Base-by-base conservation (phyloP, 495 filamentous ascomycete genomes). In the Tuber indicum region DNA sequence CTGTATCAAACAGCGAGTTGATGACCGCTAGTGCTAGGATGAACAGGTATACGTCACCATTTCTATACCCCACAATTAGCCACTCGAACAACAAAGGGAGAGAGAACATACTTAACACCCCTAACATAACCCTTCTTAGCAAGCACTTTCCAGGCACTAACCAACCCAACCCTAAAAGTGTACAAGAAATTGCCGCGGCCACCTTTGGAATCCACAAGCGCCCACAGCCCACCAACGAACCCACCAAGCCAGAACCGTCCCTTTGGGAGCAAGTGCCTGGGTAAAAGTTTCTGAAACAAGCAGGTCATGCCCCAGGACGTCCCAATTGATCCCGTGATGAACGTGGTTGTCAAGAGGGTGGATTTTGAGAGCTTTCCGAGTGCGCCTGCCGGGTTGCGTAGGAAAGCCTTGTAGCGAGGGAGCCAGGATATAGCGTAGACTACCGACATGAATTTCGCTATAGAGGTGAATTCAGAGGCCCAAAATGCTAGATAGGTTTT, bases 181-280 rank as follows among this genome's bases (percentile, higher is more conserved):
- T 94, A 93, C 78, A 97, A 77, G 84, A 92, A 92, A 74, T 90
- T 89, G 6, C 85, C 85, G 12, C 91, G 82, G 58, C 91, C 92
- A 71, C 89, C 86, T 23, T 86, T 85, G 41, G 89, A 85, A 78
- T 92, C 88, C 19, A 97, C 84, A 82, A 92, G 90, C 7, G 92
- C 92, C 89, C 94, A 97, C 26, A 94, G 81, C 2, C 96, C 96
- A 1, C 91, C 93, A 9, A 96, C 75, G 77, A 93, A 91, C 23
- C 96, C 96, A 75, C 93, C 94, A 4, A 97, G 84, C 87, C 94
- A 97, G 86, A 94, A 95, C 7, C 96, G 88, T 81, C 92, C 90
- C 7, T 90, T 93, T 0, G 94, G 89, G n/a, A 98, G 85, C 32
- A 92, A 87, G 0, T 87, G 86, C 36, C 91, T 88, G 0, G 96